Evolutionary conservation across 164 flowering plant species (phyloP), one percentile per base, ranked within the genome.

Genomic region (Aristolochia fimbriata): DNA sequence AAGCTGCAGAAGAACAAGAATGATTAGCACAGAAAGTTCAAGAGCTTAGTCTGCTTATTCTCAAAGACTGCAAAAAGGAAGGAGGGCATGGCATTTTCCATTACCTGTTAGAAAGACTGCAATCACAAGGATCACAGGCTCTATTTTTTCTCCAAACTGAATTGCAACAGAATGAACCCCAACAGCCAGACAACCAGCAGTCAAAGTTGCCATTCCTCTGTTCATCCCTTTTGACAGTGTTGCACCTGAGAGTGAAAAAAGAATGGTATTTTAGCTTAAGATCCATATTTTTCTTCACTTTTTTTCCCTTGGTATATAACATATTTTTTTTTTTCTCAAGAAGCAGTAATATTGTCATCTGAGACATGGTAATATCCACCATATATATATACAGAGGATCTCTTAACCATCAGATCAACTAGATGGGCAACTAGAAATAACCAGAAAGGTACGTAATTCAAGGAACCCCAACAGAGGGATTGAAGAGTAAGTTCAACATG

Each of bases 41-140:
- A 14, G 25, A 51, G 24, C 23, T 51, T 20, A 17, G 52, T 49
- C 52, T 49, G 51, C 19, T 15, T 47, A 4, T 47, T 47, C 13
- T 51, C 13, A 23, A 19, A 20, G 11, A 51, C 3, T 19, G 23
- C 25, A 20, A 51, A 2, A 6, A 51, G 14, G 3, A n/a, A n/a
- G n/a, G n/a, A n/a, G n/a, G n/a, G n/a, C 27, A 52, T 12, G 16
- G 23, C 0, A 12, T 21, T 20, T 3, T 4, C 23, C 25, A 22
- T 11, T 58, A 88, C 97, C 97, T 55, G 80, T 67, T 12, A 86
- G 55, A 66, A 90, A 90, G n/a, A 87, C 74, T 14, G 81, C 74
- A 49, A 63, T 33, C 45, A 86, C 87, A 46, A 78, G 67, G 50
- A 91, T 66, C 11, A 79, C 31, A 19, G 97, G 93, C 68, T 86